Base-by-base conservation (phyloP, 495 filamentous ascomycete genomes). In the Usnea hakonensis region DNA sequence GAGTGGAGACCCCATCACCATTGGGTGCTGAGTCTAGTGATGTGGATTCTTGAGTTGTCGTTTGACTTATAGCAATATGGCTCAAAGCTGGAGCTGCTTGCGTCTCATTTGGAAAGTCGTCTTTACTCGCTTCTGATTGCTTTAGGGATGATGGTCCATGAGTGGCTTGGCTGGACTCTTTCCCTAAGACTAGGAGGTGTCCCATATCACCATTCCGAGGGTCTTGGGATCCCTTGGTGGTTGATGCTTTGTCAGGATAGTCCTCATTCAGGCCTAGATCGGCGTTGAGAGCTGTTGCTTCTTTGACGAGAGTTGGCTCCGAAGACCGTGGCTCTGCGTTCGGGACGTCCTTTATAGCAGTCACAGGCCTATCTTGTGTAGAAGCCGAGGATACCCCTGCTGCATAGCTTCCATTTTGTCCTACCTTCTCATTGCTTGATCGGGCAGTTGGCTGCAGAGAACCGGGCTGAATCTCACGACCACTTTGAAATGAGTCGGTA, bases 401-500 rank as follows among this genome's bases (percentile, higher is more conserved):
- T 35, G 53, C 32, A 60, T 65, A 64, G 30, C 28, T 44, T 52
- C 66, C 66, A 38, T 68, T 68, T 30, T 52, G 68, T 41, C 66
- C 40, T 50, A 55, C 40, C 33, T 58, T 62, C 19, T 70, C 68
- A 44, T 60, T 55, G 43, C 68, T 66, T 28, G 68, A 63, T 36
- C 66, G 64, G 14, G 56, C 58, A 55, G 64, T 69, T 32, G 59
- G 55, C 26, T 55, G 26, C 33, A 32, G 48, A 10, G 48, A 3
- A 52, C 26, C 28, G 48, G 40, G 16, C 37, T 65, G 64, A 62
- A 40, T 9, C 40, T 83, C 82, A 57, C 82, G 77, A 46, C 77
- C 78, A 57, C 76, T 77, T 16, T 74, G 73, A 46, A 84, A 74
- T 5, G 81, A 83, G 38, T 85, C 83, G 63, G 82, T 81, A 65